Evolutionary conservation across 2,329 filamentous ascomycete species (phyloP).

Genomic region (Aspergillus aculeatus): DNA sequence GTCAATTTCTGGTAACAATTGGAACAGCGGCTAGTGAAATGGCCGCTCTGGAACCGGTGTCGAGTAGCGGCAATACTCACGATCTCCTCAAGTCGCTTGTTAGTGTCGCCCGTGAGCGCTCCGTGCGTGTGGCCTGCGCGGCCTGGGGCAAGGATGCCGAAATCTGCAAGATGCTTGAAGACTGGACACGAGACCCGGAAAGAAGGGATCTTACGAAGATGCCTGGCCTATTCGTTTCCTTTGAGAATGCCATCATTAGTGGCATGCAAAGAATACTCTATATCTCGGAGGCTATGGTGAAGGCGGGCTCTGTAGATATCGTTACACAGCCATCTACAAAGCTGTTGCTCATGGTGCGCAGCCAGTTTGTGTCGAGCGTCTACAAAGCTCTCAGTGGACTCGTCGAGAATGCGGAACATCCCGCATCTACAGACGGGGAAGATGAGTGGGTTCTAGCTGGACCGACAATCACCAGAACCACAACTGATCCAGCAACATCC

Average conservation of each 20-base stretch:
- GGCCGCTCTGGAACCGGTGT: conserved; percentile 69
- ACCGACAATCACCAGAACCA: conserved; percentile 29
- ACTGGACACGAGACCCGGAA: conserved; percentile 84
- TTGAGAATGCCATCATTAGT: conserved; percentile 75
- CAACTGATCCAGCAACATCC: conserved; percentile 36
- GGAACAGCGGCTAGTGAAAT: conserved; percentile 87
- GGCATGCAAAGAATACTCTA: conserved; percentile 97
- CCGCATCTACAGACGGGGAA: conserved; percentile 60
- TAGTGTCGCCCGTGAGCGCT: conserved; percentile 76
- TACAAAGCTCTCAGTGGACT: conserved; percentile 94
- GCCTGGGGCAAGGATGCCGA: conserved; percentile 94
- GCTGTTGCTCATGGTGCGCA: conserved; percentile 83
- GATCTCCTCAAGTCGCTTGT: conserved; percentile 77
- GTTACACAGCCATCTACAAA: conserved; percentile 83
- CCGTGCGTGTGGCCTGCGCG: conserved; percentile 78
- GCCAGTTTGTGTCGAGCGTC: conserved; percentile 87
- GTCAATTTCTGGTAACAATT: conserved; percentile 75
- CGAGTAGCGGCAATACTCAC: conserved; percentile 54
- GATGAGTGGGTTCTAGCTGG: conserved; percentile 54
- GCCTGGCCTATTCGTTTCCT: conserved; percentile 80
- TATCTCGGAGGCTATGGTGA: conserved; percentile 78
- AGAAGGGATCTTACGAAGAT: conserved; percentile 85
- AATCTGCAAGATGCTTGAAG: conserved; percentile 86
- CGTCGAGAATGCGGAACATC: conserved; percentile 90
- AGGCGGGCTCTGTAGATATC: conserved; percentile 71